Evolutionary conservation across 768 basidiomycete species (phyloP), one percentile per base, ranked within the genome.

Genomic region (Cystobasidium ongulense): DNA sequence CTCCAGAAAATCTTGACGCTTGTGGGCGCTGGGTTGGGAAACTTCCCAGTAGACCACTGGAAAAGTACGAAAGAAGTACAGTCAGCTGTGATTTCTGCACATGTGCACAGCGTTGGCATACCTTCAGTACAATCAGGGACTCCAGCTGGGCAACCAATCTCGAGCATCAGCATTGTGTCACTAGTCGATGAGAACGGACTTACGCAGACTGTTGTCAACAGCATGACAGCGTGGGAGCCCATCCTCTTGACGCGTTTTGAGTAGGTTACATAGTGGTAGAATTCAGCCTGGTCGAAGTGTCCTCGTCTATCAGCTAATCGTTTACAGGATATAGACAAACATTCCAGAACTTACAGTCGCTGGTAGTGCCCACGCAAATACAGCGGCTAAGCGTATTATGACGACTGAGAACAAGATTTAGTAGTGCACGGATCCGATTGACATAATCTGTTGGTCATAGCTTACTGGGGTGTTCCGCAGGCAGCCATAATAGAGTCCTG

Each of bases 1-100:
- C 15, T 50, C 70, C 70, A 72, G 39, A 72, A 72, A 33, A 68
- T 23, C 27, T 68, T 68, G 38, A 68, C 66, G 13, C 10, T 1
- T 27, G 53, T 13, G 3, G 66, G 66, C 7, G 66, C 66, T 29
- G 66, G 66, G 21, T 68, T 52, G 5, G 39, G 43, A 27, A 68
- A 68, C 29, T 68, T 68, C 10, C 66, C 66, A 18, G 66, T 68
- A 29, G 66, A 68, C 66, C 66, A 68, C 66, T 68, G 33, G 7
- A 2, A 39, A 27, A 4, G n/a, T 23, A 11, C 25, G 43, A 46
- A 13, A 13, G 43, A 13, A 13, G n/a, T n/a, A 46, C 43, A 13
- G 43, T 13, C 43, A 13, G 13, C 43, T 13, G 43, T 46, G 43
- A n/a, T n/a, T 13, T 46, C n/a, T n/a, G n/a, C n/a, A n/a, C n/a